Evolutionary conservation across 441 rosid species (phyloP).

Genomic region (Melastoma candidum): DNA sequence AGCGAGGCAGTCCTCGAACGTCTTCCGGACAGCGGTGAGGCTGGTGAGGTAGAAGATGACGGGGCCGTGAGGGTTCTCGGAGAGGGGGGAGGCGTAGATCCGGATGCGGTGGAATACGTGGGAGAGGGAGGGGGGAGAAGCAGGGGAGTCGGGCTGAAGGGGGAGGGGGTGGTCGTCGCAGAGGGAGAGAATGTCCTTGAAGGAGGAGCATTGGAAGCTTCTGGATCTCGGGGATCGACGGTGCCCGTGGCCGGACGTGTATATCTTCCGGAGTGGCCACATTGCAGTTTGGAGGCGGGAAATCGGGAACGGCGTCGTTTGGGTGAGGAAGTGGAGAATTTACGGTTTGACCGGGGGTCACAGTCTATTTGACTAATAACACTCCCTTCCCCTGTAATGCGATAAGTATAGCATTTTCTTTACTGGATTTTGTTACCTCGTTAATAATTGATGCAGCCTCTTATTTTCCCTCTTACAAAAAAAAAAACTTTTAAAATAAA

Average conservation of each 20-base stretch:
- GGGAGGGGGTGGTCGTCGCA: conserved; percentile 1
- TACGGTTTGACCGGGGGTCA: no score
- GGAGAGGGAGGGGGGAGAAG: conserved; percentile 6
- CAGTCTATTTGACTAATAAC: no score
- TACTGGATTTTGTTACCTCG: no score
- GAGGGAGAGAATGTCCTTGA: conserved; percentile 13
- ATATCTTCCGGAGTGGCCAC: conserved; percentile 9
- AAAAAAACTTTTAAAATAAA: no score
- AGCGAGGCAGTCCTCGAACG: conserved; percentile 58
- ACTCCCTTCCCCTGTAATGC: no score
- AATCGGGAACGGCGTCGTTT: no score
- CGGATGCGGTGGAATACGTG: conserved; percentile 5
- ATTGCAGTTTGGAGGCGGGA: not conserved
- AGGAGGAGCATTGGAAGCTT: conserved; percentile 11
- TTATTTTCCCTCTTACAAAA: no score
- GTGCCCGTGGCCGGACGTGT: not conserved
- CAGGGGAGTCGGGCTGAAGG: not conserved
- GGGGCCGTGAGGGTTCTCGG: conserved; percentile 1
- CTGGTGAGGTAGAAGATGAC: conserved; percentile 61
- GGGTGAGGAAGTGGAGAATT: no score
- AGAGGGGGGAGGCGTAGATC: conserved; percentile 5
- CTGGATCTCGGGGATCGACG: conserved; percentile 19
- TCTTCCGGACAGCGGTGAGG: conserved; percentile 53
- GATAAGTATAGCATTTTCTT: no score
- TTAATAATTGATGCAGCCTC: no score